A percentile compares a stretch with the other conserved stretches of the same genome.
Evolutionary conservation across 1,284 basidiomycete genomes (phyloP).

Genomic region (Melampsora americana): DNA sequence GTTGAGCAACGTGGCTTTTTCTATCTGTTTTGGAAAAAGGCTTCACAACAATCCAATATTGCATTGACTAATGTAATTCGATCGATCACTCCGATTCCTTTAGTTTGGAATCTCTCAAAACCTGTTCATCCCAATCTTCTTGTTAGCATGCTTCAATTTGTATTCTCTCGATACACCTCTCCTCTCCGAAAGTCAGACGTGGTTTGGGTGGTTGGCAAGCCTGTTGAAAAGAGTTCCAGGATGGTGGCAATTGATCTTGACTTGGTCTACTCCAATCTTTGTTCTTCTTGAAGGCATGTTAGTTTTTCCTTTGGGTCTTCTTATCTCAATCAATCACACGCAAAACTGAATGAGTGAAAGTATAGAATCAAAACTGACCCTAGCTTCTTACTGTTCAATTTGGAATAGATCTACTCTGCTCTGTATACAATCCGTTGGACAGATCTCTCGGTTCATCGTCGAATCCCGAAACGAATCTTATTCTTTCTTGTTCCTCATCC

Average conservation of each 20-base stretch:
- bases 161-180: slow-evolving; percentile 53
- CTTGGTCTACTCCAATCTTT: slow-evolving; percentile 70
- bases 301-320: slow-evolving; percentile 56
- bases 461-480: slow-evolving; percentile 38
- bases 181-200: background rate
- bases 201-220: slow-evolving; percentile 58
- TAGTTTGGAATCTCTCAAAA: slow-evolving; percentile 47
- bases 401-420: slow-evolving; percentile 24
- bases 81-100: slow-evolving; percentile 33
- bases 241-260: slow-evolving; percentile 68
- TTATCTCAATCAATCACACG: background rate
- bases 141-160: slow-evolving; percentile 73
- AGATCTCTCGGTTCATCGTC: slow-evolving; percentile 40
- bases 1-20: background rate
- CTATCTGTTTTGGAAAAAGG: background rate
- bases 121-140: slow-evolving; percentile 71
- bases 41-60: background rate
- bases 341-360: too few relatives aligned
- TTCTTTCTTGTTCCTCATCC: slow-evolving; percentile 46
- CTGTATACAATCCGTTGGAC: slow-evolving; percentile 42
- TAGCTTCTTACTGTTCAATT: background rate
- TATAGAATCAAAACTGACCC: background rate
- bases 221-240: slow-evolving; percentile 68
- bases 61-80: background rate
- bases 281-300: slow-evolving; percentile 77